Evolutionary conservation across 176 grass and related monocot species (phyloP).

Genomic region (Aegilops sharonensis): DNA sequence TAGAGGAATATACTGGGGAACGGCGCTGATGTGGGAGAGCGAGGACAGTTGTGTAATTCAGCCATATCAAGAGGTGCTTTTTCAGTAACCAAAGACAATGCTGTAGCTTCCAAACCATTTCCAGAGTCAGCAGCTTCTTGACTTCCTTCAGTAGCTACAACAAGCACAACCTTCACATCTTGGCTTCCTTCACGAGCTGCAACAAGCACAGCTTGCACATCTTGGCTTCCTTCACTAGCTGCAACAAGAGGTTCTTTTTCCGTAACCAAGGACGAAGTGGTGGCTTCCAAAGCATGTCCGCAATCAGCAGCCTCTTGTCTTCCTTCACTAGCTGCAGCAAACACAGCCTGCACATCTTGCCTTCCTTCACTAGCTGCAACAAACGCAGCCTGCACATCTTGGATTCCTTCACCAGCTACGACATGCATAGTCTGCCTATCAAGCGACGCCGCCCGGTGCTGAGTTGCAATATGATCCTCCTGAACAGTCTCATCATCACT

Average conservation of each 20-base stretch:
- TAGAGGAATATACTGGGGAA: neutral
- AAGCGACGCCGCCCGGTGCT: neutral
- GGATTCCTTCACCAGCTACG: neutral
- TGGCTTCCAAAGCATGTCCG: neutral
- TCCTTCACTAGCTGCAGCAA: neutral
- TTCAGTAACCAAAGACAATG: neutral
- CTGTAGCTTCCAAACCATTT: neutral
- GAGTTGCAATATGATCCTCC: neutral
- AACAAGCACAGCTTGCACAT: neutral
- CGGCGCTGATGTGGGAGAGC: neutral
- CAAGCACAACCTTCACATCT: neutral
- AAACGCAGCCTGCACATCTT: too few relatives aligned
- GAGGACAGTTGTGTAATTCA: neutral
- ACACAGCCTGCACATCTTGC: neutral
- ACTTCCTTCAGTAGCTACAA: neutral
- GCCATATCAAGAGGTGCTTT: neutral
- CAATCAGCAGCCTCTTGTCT: neutral
- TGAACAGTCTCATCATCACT: neutral
- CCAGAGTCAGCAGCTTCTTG: neutral
- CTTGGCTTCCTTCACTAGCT: neutral
- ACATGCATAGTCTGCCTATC: neutral
- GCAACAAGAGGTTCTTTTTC: neutral
- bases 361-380: neutral
- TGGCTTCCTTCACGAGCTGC: neutral
- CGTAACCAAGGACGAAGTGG: neutral